Conservation (phyloP, 805 yeast species). For the Candida berthetii region DNA sequence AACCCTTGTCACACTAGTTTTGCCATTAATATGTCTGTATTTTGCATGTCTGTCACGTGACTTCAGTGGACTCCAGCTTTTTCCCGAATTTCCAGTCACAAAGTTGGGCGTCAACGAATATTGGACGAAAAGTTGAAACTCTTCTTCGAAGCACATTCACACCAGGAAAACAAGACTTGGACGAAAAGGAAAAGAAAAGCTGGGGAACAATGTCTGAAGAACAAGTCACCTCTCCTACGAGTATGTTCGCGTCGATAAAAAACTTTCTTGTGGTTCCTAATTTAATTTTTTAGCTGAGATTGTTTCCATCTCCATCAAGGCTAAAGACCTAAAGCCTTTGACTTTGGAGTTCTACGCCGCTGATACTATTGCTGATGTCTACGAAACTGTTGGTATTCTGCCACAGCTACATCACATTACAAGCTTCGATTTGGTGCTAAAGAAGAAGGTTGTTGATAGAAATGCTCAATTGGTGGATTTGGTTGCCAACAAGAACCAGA, state of each 20-base stretch:
- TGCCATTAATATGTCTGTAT: too few species aligned
- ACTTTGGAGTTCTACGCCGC: conserved; percentile 14
- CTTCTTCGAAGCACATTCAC: too few species aligned
- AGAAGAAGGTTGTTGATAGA: conserved; percentile 23
- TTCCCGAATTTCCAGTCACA: too few species aligned
- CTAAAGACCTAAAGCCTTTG: conserved; percentile 10
- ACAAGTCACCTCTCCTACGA: not conserved
- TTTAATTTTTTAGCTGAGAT: not conserved
- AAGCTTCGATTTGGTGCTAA: conserved; percentile 41
- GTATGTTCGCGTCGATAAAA: too few species aligned
- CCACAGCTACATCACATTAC: conserved; percentile 57
- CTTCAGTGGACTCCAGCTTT: too few species aligned
- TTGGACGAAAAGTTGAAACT: too few species aligned
- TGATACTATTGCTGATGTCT: conserved; percentile 53
- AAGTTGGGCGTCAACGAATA: too few species aligned
- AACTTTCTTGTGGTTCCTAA: too few species aligned
- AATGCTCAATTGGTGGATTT: conserved; percentile 22
- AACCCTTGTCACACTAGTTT: too few species aligned
- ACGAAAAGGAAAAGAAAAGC: too few species aligned
- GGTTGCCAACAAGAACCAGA: conserved; percentile 11
- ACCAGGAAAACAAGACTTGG: too few species aligned
- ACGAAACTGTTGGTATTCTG: conserved; percentile 49
- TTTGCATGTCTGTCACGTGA: too few species aligned
- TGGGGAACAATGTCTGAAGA: not conserved
- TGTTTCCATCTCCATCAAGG: conserved; percentile 5